Base-by-base conservation (phyloP, 495 filamentous ascomycete genomes). In the Podospora australis region DNA sequence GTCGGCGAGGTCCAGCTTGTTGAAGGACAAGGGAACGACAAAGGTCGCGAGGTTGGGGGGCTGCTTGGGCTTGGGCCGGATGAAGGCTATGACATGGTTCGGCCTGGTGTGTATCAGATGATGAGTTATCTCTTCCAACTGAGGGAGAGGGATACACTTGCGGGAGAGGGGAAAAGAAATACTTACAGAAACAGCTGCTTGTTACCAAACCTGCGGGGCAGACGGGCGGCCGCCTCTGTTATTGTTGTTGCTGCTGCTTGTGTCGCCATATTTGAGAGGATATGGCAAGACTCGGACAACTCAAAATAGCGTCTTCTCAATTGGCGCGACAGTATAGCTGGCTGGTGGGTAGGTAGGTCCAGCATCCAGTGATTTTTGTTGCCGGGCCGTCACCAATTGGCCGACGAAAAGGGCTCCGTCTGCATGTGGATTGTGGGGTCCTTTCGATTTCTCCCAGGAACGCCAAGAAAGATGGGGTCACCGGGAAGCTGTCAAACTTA, bases 1-100 rank as follows among this genome's bases (percentile, higher is more conserved):
- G 74, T 94, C 88, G 62, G 86, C 83, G 21, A 95, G 65, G 67
- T 95, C 90, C 55, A 95, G 80, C 70, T 96, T 95, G 78, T 86
- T 89, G 74, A 94, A 84, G 52, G 77, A 80, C 58, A 96, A 77
- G 13, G 90, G 90, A 35, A 95, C 90, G 58, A 78, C 71, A 77
- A 96, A 96, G 41, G 80, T 78, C 39, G 88, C 90, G 57, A 82
- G 86, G 66, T 79, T 84, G 22, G 89, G 77, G 21, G 84, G 82
- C 57, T 86, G 80, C 57, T 74, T 76, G 25, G 78, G 76, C 23
- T 79, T 86, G 16, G 66, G 66, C 49, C 83, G 83, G 58, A 90
- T 70, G 51, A 96, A 78, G 51, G 83, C 78, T 58, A 96, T 66
- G 38, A 75, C 78, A 68, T 90, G 86, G 60, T 83, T 79, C 28